phyloP scores from a whole-genome alignment of 2,329 filamentous ascomycete species.

The Colletotrichum sp. region DNA sequence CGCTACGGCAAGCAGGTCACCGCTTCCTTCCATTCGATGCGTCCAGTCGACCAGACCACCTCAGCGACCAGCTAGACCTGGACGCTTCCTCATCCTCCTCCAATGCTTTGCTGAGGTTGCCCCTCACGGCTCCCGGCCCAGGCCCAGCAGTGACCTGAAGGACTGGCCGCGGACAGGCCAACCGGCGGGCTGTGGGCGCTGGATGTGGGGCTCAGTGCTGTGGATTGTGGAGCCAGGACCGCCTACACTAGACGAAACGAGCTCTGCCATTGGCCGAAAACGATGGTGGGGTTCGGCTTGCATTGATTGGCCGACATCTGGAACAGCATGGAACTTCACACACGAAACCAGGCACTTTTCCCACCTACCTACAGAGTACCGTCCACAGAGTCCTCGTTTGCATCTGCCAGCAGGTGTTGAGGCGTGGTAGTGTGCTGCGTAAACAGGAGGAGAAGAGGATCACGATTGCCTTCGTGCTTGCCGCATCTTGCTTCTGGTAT shows the following conservation, averaged over 20 bases:
- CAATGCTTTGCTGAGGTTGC: background rate
- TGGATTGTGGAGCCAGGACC: background rate
- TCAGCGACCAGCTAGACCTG: background rate
- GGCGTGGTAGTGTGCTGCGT: background rate
- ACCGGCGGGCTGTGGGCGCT: background rate
- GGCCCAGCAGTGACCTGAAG: background rate
- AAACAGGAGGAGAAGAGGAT: background rate
- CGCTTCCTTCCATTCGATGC: background rate
- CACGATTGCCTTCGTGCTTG: background rate
- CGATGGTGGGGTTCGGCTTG: background rate
- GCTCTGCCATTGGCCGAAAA: background rate
- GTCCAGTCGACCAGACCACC: background rate
- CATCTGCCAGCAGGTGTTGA: background rate
- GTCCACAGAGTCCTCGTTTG: background rate
- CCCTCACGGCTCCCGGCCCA: conserved; percentile 4
- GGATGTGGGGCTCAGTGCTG: background rate
- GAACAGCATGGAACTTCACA: conserved; percentile 21
- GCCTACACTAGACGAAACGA: background rate
- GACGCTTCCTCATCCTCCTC: background rate
- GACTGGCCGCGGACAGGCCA: background rate
- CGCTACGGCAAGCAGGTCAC: conserved; percentile 1
- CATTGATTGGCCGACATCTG: conserved; percentile 21
- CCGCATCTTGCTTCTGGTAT: background rate
- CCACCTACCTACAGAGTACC: background rate
- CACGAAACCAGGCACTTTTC: conserved; percentile 16